phyloP scores from a whole-genome alignment of 2,329 filamentous ascomycete species.

The Scopulariopsis brevicaulis region DNA sequence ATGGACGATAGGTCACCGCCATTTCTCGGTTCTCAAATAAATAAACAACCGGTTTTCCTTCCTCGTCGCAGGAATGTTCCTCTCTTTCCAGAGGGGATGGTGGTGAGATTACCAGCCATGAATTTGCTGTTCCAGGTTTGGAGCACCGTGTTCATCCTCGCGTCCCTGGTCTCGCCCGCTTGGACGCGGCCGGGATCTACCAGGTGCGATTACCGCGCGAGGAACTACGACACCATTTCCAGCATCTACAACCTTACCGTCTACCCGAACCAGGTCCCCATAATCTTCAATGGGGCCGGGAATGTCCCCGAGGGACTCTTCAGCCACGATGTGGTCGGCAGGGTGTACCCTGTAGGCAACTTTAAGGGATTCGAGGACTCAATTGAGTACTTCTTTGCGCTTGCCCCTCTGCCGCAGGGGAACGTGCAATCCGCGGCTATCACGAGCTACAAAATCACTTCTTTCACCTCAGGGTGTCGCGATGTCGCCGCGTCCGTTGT shows the following conservation, averaged over 20 bases:
- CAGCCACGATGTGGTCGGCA: conserved; percentile 21
- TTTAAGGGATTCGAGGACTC: conserved; percentile 27
- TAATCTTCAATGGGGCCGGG: conserved; percentile 19
- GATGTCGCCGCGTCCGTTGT: conserved; percentile 23
- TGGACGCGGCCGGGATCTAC: background rate
- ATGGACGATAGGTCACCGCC: background rate
- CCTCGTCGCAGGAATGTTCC: background rate
- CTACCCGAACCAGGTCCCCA: conserved; percentile 23
- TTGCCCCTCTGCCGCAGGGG: conserved; percentile 20
- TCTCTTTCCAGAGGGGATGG: background rate
- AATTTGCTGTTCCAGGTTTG: background rate
- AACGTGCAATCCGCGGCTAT: conserved; percentile 17
- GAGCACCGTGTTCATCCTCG: background rate
- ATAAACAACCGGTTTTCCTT: background rate
- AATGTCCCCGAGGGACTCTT: conserved; percentile 26
- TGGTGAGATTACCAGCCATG: background rate
- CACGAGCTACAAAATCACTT: conserved; percentile 17
- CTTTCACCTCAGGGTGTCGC: conserved; percentile 20
- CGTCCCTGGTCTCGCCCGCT: background rate
- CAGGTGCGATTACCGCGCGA: conserved; percentile 8
- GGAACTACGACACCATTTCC: conserved; percentile 23
- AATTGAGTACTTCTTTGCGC: conserved; percentile 31
- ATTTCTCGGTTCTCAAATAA: background rate
- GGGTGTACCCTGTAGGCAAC: conserved; percentile 27
- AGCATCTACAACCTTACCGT: conserved; percentile 27